A percentile compares a stretch with the other conserved stretches of the same genome.
phyloP scores from a whole-genome alignment of 345 rosid genomes.

The Cardamine occulta region DNA sequence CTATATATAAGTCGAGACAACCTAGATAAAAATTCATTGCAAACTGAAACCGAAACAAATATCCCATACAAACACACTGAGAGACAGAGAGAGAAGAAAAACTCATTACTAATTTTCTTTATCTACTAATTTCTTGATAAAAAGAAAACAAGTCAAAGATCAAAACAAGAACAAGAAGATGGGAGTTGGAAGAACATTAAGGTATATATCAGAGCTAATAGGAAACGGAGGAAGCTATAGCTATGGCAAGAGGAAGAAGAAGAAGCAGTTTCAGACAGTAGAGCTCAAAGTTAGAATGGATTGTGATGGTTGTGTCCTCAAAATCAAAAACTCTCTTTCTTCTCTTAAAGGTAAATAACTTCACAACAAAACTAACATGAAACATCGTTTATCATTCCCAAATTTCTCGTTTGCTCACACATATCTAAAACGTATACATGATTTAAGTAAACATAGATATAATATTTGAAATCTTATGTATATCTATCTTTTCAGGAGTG shows the following conservation, averaged over 20 bases:
- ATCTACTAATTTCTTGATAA: background rate
- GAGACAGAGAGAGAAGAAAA: conserved; percentile 5
- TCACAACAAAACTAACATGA: background rate
- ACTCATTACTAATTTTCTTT: background rate
- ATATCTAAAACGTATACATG: background rate
- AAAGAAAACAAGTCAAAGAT: conserved; percentile 1
- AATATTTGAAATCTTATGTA: background rate
- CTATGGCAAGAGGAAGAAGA: conserved; percentile 62
- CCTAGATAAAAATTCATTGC: conserved; percentile 28
- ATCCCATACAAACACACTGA: conserved; percentile 21
- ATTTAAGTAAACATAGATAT: background rate
- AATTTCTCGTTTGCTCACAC: background rate
- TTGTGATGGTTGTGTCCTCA: conserved; percentile 98
- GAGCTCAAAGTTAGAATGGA: conserved; percentile 98
- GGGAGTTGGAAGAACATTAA: conserved; percentile 91
- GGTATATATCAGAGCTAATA: conserved; percentile 77
- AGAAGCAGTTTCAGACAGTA: conserved; percentile 76
- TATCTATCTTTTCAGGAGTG: conserved; percentile 61
- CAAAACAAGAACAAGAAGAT: conserved; percentile 48
- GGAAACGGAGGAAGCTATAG: conserved; percentile 50
- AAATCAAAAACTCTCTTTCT: conserved; percentile 84
- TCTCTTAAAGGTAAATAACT: conserved; percentile 68
- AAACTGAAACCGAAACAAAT: conserved; percentile 28
- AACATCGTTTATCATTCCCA: background rate
- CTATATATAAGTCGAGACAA: conserved; percentile 36